A percentile compares a stretch with the other conserved stretches of the same genome.
Evolutionary conservation across 2,329 filamentous ascomycete species (phyloP).

Genomic region (Rutstroemia sp.): DNA sequence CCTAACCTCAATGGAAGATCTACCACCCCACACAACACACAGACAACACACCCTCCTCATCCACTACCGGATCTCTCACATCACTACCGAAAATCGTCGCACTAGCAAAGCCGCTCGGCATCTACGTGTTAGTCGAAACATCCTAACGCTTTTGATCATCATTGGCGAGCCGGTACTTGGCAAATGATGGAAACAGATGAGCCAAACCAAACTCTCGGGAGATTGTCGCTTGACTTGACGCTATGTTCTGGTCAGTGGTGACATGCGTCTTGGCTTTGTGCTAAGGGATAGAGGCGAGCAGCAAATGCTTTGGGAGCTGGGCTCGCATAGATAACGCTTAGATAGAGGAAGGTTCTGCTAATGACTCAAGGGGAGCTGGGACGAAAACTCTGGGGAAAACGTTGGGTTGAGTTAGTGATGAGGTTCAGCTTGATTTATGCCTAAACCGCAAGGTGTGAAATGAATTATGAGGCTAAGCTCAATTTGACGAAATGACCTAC

Average conservation of each 20-base stretch:
- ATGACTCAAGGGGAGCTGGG: not conserved
- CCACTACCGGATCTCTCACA: not conserved
- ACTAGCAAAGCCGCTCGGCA: slow-evolving; percentile 3
- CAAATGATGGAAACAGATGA: not conserved
- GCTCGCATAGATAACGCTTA: slow-evolving; percentile 9
- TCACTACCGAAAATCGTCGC: not conserved
- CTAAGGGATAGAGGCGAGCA: not conserved
- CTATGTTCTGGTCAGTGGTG: not conserved
- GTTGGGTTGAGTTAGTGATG: too few relatives aligned
- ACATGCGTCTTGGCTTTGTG: not conserved
- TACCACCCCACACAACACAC: not conserved
- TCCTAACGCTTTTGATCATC: not conserved
- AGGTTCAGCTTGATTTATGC: too few relatives aligned
- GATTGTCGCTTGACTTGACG: not conserved
- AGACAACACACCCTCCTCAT: not conserved
- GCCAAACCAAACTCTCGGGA: not conserved
- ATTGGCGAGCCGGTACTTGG: not conserved
- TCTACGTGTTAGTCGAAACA: not conserved
- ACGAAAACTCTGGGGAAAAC: too few relatives aligned
- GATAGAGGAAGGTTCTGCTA: not conserved
- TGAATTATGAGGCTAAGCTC: too few relatives aligned
- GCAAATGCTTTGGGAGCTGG: not conserved
- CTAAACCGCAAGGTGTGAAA: too few relatives aligned
- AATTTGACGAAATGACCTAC: too few relatives aligned
- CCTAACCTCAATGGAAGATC: too few relatives aligned